Evolutionary conservation across 495 filamentous ascomycete genomes (phyloP).

Genomic region (Evernia prunastri): DNA sequence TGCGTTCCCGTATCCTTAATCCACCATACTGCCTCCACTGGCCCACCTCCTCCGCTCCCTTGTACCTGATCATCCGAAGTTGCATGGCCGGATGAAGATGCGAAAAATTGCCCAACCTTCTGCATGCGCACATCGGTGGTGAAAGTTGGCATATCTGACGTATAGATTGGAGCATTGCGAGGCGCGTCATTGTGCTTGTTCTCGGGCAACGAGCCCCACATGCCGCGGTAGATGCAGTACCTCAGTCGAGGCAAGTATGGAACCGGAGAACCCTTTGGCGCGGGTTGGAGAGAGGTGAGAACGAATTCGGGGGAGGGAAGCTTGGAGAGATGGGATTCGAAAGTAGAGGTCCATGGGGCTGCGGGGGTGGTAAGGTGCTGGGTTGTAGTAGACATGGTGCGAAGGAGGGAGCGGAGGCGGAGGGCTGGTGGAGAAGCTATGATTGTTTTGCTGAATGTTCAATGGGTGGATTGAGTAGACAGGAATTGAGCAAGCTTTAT

Average conservation of each 20-base stretch:
- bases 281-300: conserved; percentile 56
- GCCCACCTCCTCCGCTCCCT: conserved; percentile 57
- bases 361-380: conserved; percentile 26
- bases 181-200: conserved; percentile 61
- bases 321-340: conserved; percentile 57
- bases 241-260: conserved; percentile 52
- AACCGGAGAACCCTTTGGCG: conserved; percentile 27
- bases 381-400: conserved; percentile 31
- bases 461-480: neutral
- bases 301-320: conserved; percentile 63
- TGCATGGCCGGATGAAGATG: conserved; percentile 34
- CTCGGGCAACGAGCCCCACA: conserved; percentile 64
- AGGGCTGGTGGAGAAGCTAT: conserved; percentile 21
- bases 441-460: neutral
- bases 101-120: conserved; percentile 66
- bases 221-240: conserved; percentile 71
- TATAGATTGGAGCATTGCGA: conserved; percentile 59
- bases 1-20: conserved; percentile 60
- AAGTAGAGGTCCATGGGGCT: conserved; percentile 60
- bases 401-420: conserved; percentile 20
- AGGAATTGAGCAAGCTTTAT: neutral
- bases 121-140: conserved; percentile 85
- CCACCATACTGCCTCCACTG: conserved; percentile 84
- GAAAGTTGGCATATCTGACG: conserved; percentile 70
- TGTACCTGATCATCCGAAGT: conserved; percentile 32